Conservation (phyloP, 1,139 yeast species). For the Geotrichum candidum region DNA sequence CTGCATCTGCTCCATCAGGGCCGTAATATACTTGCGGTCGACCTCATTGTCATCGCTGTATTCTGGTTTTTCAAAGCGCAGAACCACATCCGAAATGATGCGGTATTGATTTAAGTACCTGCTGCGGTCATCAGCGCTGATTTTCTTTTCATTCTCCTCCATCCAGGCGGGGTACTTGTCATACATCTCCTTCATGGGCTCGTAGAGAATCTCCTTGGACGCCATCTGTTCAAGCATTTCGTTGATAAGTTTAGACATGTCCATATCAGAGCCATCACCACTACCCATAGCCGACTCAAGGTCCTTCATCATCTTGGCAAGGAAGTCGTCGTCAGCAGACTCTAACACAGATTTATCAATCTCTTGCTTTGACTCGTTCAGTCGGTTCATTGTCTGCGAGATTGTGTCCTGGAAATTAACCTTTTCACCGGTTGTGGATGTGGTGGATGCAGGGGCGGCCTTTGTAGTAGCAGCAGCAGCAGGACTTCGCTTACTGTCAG, state of each 20-base stretch:
- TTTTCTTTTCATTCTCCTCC: slow-evolving; percentile 41
- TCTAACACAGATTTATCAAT: slow-evolving; percentile 60
- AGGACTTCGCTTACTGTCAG: slow-evolving; percentile 1
- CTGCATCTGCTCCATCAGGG: slow-evolving; percentile 51
- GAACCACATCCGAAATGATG: slow-evolving; percentile 45
- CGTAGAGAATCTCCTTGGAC: slow-evolving; percentile 80
- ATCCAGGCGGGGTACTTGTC: slow-evolving; percentile 59
- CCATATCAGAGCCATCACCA: slow-evolving; percentile 45
- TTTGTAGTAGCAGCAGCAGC: slow-evolving; percentile 17
- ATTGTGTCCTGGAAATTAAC: slow-evolving; percentile 66
- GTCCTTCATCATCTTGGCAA: slow-evolving; percentile 46
- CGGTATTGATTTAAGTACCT: slow-evolving; percentile 35
- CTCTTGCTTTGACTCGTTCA: slow-evolving; percentile 46
- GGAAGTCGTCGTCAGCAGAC: slow-evolving; percentile 39
- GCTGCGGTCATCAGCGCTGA: slow-evolving; percentile 30
- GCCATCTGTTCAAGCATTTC: slow-evolving; percentile 81
- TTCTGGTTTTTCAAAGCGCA: slow-evolving; percentile 50
- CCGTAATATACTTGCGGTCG: slow-evolving; percentile 50
- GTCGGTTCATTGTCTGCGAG: slow-evolving; percentile 71
- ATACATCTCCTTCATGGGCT: slow-evolving; percentile 78
- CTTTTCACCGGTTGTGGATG: slow-evolving; percentile 24
- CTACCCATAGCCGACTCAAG: slow-evolving; percentile 55
- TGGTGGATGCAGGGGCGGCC: slow-evolving; percentile 8
- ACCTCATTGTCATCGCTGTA: slow-evolving; percentile 50
- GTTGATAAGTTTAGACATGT: slow-evolving; percentile 56